These are phyloP conservation scores for Amaranthus palmeri DNA, from an alignment of 148 eudicot species.

Conservation along the genomic window DNA sequence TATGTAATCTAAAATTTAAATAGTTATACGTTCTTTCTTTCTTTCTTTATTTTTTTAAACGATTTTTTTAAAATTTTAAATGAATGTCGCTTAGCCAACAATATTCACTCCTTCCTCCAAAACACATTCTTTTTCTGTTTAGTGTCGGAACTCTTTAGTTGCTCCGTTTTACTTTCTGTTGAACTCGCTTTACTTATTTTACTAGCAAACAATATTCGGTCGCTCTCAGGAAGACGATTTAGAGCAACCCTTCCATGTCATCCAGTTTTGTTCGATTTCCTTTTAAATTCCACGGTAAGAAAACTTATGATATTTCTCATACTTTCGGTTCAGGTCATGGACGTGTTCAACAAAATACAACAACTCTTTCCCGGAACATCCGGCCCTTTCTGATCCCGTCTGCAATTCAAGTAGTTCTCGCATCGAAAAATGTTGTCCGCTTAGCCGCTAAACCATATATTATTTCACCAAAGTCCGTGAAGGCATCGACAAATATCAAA, in stretches of 20 bases:
- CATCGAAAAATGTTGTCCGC: neutral
- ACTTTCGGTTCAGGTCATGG: conserved; percentile 68
- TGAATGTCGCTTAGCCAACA: too few species aligned
- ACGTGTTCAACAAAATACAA: conserved; percentile 82
- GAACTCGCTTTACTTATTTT: neutral
- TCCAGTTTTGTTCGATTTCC: neutral
- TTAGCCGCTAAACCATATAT: neutral
- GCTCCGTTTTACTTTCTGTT: neutral
- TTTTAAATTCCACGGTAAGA: neutral
- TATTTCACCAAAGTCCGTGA: neutral
- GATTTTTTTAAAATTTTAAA: too few species aligned
- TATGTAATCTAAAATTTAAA: too few species aligned
- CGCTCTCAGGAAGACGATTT: neutral
- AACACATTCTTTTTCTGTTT: neutral
- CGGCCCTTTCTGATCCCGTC: conserved; percentile 34
- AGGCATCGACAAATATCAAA: neutral
- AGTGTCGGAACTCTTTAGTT: neutral
- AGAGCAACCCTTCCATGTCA: neutral
- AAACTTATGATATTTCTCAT: neutral
- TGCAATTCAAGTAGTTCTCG: neutral
- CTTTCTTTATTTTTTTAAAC: too few species aligned
- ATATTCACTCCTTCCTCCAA: too few species aligned
- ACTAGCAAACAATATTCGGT: neutral
- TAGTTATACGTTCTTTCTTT: too few species aligned
- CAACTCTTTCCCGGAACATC: conserved; percentile 85